Evolutionary conservation across 2,329 filamentous ascomycete genomes (phyloP).

Genomic region (Pseudogymnoascus sp.): DNA sequence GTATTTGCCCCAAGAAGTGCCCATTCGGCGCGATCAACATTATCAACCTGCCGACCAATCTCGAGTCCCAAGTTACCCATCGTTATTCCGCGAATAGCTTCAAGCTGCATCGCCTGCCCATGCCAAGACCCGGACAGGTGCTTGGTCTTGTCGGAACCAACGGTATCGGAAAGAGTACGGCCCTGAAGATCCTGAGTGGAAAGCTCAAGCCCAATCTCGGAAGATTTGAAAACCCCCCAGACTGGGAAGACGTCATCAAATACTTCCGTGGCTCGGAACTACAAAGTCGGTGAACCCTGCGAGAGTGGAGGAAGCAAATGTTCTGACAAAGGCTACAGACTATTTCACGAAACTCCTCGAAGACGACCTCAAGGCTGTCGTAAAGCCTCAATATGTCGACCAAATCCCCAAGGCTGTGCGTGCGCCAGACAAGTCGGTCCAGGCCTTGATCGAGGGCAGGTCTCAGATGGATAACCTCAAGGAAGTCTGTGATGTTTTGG

Average conservation of each 20-base stretch:
- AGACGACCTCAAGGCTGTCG: conserved; percentile 93
- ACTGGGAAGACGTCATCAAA: conserved; percentile 99
- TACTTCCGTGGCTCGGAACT: conserved; percentile 96
- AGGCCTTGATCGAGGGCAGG: conserved; percentile 69
- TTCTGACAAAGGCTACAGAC: conserved; percentile 47
- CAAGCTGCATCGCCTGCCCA: conserved; percentile 95
- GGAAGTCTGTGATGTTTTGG: conserved; percentile 73
- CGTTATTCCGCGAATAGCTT: conserved; percentile 99
- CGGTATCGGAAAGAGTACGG: conserved; percentile 99
- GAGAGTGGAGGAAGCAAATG: neutral
- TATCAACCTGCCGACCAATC: conserved; percentile 99
- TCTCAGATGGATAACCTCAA: conserved; percentile 73
- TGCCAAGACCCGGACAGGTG: conserved; percentile 91
- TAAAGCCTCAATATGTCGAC: conserved; percentile 99
- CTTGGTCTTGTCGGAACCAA: conserved; percentile 96
- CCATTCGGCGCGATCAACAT: conserved; percentile 98
- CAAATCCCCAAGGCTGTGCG: conserved; percentile 93
- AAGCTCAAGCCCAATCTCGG: conserved; percentile 98
- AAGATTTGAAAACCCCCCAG: conserved; percentile 88
- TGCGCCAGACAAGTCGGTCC: conserved; percentile 72
- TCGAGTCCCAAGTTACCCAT: conserved; percentile 96
- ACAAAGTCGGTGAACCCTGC: conserved; percentile 62
- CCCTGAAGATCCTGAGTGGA: conserved; percentile 94
- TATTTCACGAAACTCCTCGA: conserved; percentile 99
- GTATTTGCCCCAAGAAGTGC: conserved; percentile 99